Conservation (phyloP, 2,329 filamentous ascomycete species). For the Polytolypa hystricis region DNA sequence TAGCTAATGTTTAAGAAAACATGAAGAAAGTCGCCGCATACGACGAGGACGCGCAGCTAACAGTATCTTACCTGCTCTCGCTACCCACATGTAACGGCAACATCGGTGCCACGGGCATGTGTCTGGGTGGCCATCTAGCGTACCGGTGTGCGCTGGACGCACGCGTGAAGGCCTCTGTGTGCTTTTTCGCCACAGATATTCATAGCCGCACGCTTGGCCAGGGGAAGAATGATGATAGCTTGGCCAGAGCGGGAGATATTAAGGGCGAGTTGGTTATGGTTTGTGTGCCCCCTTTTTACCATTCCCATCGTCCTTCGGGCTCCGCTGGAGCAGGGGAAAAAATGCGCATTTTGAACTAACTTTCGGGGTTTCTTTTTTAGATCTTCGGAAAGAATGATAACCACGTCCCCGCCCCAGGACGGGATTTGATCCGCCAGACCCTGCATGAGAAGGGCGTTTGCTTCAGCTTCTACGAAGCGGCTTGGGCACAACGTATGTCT, state of each 20-base stretch:
- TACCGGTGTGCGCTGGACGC: constrained; percentile 62
- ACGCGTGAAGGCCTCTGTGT: constrained; percentile 63
- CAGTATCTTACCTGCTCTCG: constrained; percentile 58
- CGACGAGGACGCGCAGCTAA: constrained; percentile 62
- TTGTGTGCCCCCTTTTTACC: constrained; percentile 9
- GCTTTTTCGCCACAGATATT: constrained; percentile 89
- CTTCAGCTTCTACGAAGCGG: constrained; percentile 78
- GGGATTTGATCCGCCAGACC: constrained; percentile 73
- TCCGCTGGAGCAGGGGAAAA: no score
- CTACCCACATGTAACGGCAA: constrained; percentile 70
- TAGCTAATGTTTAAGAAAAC: no score
- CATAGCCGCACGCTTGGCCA: constrained; percentile 68
- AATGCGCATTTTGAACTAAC: no score
- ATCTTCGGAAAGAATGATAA: constrained; percentile 89
- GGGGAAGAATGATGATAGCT: constrained; percentile 51
- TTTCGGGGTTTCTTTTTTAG: no score
- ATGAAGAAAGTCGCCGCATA: constrained; percentile 76
- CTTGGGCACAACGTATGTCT: constrained; percentile 70
- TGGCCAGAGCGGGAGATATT: constrained; percentile 53
- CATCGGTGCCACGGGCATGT: constrained; percentile 79
- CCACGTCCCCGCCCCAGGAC: constrained; percentile 71
- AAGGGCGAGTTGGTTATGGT: constrained; percentile 69
- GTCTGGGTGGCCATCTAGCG: constrained; percentile 80
- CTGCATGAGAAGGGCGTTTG: constrained; percentile 62
- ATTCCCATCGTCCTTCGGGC: no score